These are phyloP conservation scores for Aspergillus texensis DNA, from an alignment of 2,329 filamentous ascomycete species.

Conservation along the genomic window DNA sequence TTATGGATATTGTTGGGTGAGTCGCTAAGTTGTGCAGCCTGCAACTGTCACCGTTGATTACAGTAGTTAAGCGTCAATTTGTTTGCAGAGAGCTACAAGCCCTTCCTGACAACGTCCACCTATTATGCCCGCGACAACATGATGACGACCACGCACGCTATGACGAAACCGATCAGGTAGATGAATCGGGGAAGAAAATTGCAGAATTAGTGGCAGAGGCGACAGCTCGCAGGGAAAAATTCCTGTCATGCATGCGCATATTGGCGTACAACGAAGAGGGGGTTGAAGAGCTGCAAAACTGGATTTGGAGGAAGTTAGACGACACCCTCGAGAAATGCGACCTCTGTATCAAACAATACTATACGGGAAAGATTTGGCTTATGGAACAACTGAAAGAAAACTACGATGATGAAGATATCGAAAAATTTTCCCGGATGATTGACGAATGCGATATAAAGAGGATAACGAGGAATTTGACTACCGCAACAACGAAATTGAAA, in stretches of 20 bases:
- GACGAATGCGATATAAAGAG: constrained; percentile 63
- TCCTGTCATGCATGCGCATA: constrained; percentile 69
- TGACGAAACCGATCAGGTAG: constrained; percentile 55
- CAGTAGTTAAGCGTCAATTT: constrained; percentile 16
- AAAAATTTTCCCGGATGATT: constrained; percentile 58
- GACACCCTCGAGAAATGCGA: constrained; percentile 66
- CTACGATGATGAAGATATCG: constrained; percentile 51
- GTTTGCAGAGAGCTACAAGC: constrained; percentile 45
- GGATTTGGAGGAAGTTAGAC: constrained; percentile 62
- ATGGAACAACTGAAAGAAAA: constrained; percentile 64
- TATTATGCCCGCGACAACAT: constrained; percentile 68
- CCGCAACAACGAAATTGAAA: constrained; percentile 58
- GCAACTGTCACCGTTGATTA: constrained; percentile 1
- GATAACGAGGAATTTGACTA: constrained; percentile 62
- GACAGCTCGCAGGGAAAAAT: constrained; percentile 60
- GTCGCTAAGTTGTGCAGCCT: constrained; percentile 18
- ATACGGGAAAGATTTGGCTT: constrained; percentile 66
- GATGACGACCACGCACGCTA: constrained; percentile 68
- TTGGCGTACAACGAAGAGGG: constrained; percentile 67
- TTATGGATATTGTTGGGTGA: constrained; percentile 47
- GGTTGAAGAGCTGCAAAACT: constrained; percentile 61
- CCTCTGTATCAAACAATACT: constrained; percentile 73
- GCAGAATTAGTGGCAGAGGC: constrained; percentile 57
- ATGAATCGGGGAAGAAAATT: constrained; percentile 45
- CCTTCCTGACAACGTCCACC: constrained; percentile 56